These are phyloP conservation scores for Aspergillus saccharolyticus DNA, from an alignment of 495 filamentous ascomycete genomes.

Conservation along the genomic window DNA sequence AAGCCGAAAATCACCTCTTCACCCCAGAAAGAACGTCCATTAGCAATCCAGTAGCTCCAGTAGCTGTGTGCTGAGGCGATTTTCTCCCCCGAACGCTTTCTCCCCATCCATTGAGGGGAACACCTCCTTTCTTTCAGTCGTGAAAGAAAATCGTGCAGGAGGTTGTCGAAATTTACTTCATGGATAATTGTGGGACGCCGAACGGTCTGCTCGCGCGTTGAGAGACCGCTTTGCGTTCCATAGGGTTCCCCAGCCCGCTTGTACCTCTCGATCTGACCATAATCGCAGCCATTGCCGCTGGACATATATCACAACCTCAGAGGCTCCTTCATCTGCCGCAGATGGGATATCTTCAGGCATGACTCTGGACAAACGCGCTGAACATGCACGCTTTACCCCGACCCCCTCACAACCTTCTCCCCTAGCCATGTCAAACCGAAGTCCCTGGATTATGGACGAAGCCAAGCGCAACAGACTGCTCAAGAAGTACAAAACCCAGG, in stretches of 20 bases:
- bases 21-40: background rate
- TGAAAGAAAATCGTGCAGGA: constrained; percentile 2
- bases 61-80: background rate
- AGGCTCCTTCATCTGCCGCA: constrained; percentile 17
- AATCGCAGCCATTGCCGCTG: constrained; percentile 13
- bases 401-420: constrained; percentile 25
- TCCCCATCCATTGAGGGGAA: background rate
- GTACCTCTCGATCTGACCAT: constrained; percentile 6
- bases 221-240: constrained; percentile 53
- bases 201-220: constrained; percentile 46
- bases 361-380: constrained; percentile 40
- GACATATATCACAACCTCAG: constrained; percentile 5
- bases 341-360: constrained; percentile 38
- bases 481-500: constrained; percentile 45
- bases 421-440: constrained; percentile 30
- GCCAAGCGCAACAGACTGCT: constrained; percentile 36
- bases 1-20: background rate
- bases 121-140: constrained; percentile 8
- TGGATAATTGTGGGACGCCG: constrained; percentile 48
- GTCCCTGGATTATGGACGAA: constrained; percentile 39
- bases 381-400: constrained; percentile 39
- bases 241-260: constrained; percentile 45
- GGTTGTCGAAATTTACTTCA: constrained; percentile 24
- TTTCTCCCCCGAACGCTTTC: background rate
- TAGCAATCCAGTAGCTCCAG: background rate